Base-by-base conservation (phyloP, 169 alveolate species). In the Plasmodium relictum region DNA sequence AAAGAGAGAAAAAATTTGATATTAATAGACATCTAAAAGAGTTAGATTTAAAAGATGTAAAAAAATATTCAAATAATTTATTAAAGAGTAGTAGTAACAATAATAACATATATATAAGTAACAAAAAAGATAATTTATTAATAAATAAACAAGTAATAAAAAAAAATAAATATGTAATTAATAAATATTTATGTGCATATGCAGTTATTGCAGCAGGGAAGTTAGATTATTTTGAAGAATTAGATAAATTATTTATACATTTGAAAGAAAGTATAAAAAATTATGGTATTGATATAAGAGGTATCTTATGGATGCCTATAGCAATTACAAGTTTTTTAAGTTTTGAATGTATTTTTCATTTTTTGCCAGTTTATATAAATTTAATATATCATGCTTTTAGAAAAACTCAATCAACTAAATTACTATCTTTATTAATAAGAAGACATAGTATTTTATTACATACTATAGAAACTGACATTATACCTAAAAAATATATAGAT, bases 161-260 rank as follows among this genome's bases (percentile, higher is more conserved):
- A 42, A 69, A 56, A 7, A 83, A 69, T 39, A 50, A 50, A n/a
- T 52, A 68, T 54, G 22, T 83, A 8, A 68, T 83, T 18, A 83
- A 83, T 45, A 83, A 83, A 39, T 83, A 83, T 54, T 16, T 83
- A 16, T 83, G 91, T 56, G 91, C 91, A 26, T 83, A 83, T 71
- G 91, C 91, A 3, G 14, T 83, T 48, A 83, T 83, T 83, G 91
- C 91, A 59, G 91, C 91, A 18, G 91, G 91, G 22, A 83, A 83
- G 41, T 22, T 83, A 44, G 91, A 83, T 68, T 83, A 68, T 68
- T 56, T 52, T 52, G 83, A 83, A 2, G 73, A 69, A 31, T 22
- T 83, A 14, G 45, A 83, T 26, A 83, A 83, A 45, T 52, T 83
- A 39, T 83, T 83, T 54, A 6, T 83, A 37, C 73, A 83, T 31